Conservation (phyloP, 2,329 filamentous ascomycete genomes). For the Dryadomyces sulphureus region DNA sequence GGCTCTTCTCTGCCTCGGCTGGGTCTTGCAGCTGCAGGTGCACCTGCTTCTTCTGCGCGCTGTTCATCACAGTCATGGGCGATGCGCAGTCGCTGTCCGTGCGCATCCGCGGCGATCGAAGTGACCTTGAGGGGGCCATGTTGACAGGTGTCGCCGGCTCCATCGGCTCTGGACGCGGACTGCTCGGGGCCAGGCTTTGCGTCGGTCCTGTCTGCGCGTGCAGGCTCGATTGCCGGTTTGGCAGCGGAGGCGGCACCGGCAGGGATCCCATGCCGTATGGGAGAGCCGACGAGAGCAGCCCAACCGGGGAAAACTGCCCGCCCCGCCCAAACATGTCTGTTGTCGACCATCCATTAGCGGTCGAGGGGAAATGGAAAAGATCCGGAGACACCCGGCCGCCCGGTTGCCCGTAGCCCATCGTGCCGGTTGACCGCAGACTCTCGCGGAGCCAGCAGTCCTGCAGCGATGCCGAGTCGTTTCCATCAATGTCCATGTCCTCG, state of each 20-base stretch:
- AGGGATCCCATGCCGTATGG: slow-evolving; percentile 8
- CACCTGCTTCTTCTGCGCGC: slow-evolving; percentile 12
- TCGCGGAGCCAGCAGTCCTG: slow-evolving; percentile 45
- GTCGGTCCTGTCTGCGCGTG: slow-evolving; percentile 26
- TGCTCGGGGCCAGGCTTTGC: slow-evolving; percentile 9
- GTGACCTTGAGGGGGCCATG: slow-evolving; percentile 9
- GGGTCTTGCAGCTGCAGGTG: slow-evolving; percentile 8
- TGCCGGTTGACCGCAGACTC: slow-evolving; percentile 26
- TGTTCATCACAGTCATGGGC: slow-evolving; percentile 11
- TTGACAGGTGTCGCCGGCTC: slow-evolving; percentile 2
- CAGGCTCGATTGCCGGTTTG: slow-evolving; percentile 38
- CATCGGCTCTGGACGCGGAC: slow-evolving; percentile 8
- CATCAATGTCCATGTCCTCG: slow-evolving; percentile 20
- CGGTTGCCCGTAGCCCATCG: slow-evolving; percentile 1
- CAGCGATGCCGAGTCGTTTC: slow-evolving; percentile 33
- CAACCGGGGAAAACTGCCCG: slow-evolving; percentile 22
- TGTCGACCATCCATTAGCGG: slow-evolving; percentile 26
- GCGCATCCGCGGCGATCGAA: slow-evolving; percentile 13
- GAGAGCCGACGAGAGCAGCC: slow-evolving; percentile 15
- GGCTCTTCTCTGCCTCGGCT: not conserved
- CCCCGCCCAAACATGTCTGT: slow-evolving; percentile 30
- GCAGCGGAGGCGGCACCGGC: slow-evolving; percentile 27
- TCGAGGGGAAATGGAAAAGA: slow-evolving; percentile 36
- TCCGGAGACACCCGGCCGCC: slow-evolving; percentile 30
- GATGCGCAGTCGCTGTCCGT: slow-evolving; percentile 1